A percentile compares a stretch with the other conserved stretches of the same genome.
Evolutionary conservation across 2,329 filamentous ascomycete genomes (phyloP).

Genomic region (Neobulgaria alba): DNA sequence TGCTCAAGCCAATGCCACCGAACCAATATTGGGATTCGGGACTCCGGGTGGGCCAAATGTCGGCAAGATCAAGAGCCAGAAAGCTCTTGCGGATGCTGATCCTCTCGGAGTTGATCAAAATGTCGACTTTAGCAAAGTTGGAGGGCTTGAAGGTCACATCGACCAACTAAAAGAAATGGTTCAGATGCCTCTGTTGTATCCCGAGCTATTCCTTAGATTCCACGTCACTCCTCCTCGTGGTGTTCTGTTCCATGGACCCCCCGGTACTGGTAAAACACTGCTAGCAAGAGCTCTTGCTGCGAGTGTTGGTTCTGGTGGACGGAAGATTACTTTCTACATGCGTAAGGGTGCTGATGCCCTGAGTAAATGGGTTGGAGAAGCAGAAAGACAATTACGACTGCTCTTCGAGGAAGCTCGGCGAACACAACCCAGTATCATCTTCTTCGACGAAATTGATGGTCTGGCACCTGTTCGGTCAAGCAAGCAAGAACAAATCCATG

Average conservation of each 20-base stretch:
- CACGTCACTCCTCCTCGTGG: conserved; percentile 90
- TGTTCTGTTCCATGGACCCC: conserved; percentile 93
- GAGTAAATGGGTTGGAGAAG: conserved; percentile 98
- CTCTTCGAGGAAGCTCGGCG: conserved; percentile 93
- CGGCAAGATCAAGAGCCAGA: conserved; percentile 88
- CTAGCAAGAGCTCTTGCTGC: conserved; percentile 88
- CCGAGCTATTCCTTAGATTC: conserved; percentile 85
- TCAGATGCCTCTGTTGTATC: conserved; percentile 84
- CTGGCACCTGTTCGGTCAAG: conserved; percentile 92
- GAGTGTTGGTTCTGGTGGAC: conserved; percentile 77
- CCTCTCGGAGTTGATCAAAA: conserved; percentile 87
- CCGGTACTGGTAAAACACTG: conserved; percentile 92
- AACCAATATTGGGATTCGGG: conserved; percentile 46
- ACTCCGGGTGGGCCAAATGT: conserved; percentile 77
- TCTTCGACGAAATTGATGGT: conserved; percentile 98
- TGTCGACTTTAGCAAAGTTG: conserved; percentile 90
- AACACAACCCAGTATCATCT: conserved; percentile 97
- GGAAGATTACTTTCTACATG: conserved; percentile 99
- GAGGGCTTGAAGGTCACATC: conserved; percentile 86
- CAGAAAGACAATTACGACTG: conserved; percentile 85
- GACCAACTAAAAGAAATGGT: conserved; percentile 99
- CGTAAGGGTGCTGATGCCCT: conserved; percentile 95
- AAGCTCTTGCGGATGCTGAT: conserved; percentile 86
- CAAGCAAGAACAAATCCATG: conserved; percentile 98
- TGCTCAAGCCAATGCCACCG: conserved; percentile 45